These are phyloP conservation scores for Physcomitrium patens DNA, from an alignment of 225 moss, liverwort and hornwort species.

Conservation along the genomic window DNA sequence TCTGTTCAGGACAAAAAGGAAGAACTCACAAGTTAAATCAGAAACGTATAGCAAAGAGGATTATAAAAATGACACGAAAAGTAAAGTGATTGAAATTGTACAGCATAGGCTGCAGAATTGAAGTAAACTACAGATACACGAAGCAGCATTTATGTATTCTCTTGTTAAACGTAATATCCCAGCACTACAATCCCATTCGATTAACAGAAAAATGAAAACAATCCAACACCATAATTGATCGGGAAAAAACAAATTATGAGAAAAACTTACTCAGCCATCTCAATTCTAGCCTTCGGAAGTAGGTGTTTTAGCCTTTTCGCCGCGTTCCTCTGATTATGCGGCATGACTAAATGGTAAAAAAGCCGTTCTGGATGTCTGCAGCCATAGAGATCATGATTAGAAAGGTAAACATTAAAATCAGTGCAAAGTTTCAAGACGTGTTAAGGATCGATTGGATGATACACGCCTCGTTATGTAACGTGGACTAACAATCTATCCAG, in stretches of 20 bases:
- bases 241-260: not conserved
- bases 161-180: not conserved
- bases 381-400: constrained; percentile 19
- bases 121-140: not conserved
- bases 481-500: not conserved
- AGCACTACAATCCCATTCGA: not conserved
- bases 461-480: not conserved
- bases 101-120: not conserved
- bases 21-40: constrained; percentile 15
- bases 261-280: constrained; percentile 65
- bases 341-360: constrained; percentile 80
- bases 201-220: not conserved
- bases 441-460: not conserved
- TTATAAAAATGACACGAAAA: not conserved
- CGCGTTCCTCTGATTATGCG: constrained; percentile 51
- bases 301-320: constrained; percentile 56
- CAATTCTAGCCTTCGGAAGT: constrained; percentile 60
- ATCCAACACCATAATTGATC: not conserved
- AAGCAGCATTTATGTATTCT: not conserved
- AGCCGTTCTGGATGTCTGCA: constrained; percentile 87
- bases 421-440: not conserved
- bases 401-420: not conserved
- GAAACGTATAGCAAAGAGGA: constrained; percentile 5
- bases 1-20: constrained; percentile 34
- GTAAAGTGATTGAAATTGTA: not conserved